Evolutionary conservation across 2,329 filamentous ascomycete species (phyloP), one percentile per base, ranked within the genome.

Genomic region (Diaporthe capsici): DNA sequence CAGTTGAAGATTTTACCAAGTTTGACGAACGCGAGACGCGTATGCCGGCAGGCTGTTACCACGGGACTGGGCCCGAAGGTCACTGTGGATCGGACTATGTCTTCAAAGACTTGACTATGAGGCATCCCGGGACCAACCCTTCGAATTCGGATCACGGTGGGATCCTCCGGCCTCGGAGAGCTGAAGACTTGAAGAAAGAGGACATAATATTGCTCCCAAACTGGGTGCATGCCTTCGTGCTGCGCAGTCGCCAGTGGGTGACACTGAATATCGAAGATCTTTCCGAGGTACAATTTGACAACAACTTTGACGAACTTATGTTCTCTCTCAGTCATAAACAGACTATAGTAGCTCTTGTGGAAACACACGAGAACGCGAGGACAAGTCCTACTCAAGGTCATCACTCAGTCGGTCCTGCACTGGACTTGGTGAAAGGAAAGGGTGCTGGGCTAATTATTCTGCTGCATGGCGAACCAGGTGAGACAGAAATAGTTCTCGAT

Each of bases 191-290:
- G 13, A 34, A n/a, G 10, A 4, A 28, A 31, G 73, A 75, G 42
- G 73, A 75, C 17, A 25, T 72, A 4, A n/a, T 75, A n/a, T 20
- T 75, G 47, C 65, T 75, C 9, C 73, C 73, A 34, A n/a, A 34
- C 0, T 72, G 73, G 73, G 65, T 75, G 9, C 68, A 75, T 39
- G 73, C 44, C 22, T 75, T 75, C 37, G 73, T 75, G n/a, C 20
- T 75, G 53, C 49, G 73, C 39, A 75, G 53, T 28, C 73, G 73
- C 37, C 67, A 71, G 67, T 71, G 67, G 67, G 67, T 57, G 4
- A 71, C 67, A 5, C 4, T 71, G 67, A 71, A 57, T 20, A 51
- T 37, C 12, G 31, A 9, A 20, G 47, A 71, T 17, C 67, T 71
- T 25, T 71, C 47, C 17, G 67, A 55, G 13, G 67, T 71, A 2